Conservation (phyloP, 495 filamentous ascomycete genomes). For the Penicillium paxilli region DNA sequence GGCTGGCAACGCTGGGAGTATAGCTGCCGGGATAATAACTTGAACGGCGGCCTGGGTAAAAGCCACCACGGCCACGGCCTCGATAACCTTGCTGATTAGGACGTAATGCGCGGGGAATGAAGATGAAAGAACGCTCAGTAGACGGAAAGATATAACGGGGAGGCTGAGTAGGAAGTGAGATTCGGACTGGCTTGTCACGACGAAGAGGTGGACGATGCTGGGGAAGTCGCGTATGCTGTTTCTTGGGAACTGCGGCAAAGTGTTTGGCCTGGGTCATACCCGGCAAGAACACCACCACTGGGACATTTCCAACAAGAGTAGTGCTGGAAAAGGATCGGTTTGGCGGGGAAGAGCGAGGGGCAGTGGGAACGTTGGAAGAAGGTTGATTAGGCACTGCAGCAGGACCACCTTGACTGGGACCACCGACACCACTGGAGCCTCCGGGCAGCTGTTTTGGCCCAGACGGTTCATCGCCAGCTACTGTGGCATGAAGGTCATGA, state of each 20-base stretch:
- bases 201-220: conserved; percentile 93
- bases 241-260: conserved; percentile 72
- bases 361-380: conserved; percentile 39
- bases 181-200: conserved; percentile 93
- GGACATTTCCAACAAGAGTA: conserved; percentile 70
- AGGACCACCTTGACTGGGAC: no score
- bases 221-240: conserved; percentile 88
- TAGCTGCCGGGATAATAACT: conserved; percentile 86
- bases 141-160: conserved; percentile 90
- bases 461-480: conserved; percentile 51
- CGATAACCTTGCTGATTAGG: conserved; percentile 87
- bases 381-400: conserved; percentile 25
- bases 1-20: conserved; percentile 86
- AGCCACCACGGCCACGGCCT: conserved; percentile 66
- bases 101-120: conserved; percentile 90
- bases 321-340: conserved; percentile 71
- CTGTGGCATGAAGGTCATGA: conserved; percentile 92
- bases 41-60: conserved; percentile 69
- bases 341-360: conserved; percentile 49
- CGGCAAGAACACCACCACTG: conserved; percentile 76
- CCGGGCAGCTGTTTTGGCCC: conserved; percentile 22
- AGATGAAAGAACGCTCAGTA: conserved; percentile 90
- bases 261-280: conserved; percentile 70
- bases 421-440: no score
- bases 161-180: conserved; percentile 77